Evolutionary conservation across 2,329 filamentous ascomycete species (phyloP).

Genomic region (Ceratocystis cubensis): DNA sequence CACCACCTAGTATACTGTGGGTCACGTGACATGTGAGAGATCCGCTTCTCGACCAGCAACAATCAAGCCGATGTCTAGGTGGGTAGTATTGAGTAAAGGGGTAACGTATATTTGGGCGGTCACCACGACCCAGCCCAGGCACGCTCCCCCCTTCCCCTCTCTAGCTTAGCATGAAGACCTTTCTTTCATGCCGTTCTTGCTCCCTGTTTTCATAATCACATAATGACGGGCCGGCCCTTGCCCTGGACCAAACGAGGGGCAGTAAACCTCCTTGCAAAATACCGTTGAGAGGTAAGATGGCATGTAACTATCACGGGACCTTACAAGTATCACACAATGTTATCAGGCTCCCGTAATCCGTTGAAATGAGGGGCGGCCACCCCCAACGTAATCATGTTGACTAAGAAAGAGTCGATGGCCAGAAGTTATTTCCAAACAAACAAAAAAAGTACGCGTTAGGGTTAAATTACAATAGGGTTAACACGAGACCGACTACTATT

Average conservation of each 20-base stretch:
- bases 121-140: not conserved
- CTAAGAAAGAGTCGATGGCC: no score
- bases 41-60: no score
- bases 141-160: not conserved
- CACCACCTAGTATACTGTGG: no score
- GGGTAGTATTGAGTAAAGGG: constrained; percentile 2
- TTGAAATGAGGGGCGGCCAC: no score
- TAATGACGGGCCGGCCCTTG: constrained; percentile 1
- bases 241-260: not conserved
- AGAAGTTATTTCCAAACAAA: no score
- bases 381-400: no score
- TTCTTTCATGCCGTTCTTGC: not conserved
- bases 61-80: not conserved
- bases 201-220: not conserved
- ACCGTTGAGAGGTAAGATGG: not conserved
- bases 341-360: no score
- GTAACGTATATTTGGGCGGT: not conserved
- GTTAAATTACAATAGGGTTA: not conserved
- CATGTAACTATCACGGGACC: not conserved
- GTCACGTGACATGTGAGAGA: no score
- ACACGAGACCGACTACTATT: no score
- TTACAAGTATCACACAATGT: not conserved
- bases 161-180: not conserved
- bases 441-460: not conserved
- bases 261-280: not conserved